phyloP scores from a whole-genome alignment of 768 basidiomycete genomes.

The Podaxis sp. region DNA sequence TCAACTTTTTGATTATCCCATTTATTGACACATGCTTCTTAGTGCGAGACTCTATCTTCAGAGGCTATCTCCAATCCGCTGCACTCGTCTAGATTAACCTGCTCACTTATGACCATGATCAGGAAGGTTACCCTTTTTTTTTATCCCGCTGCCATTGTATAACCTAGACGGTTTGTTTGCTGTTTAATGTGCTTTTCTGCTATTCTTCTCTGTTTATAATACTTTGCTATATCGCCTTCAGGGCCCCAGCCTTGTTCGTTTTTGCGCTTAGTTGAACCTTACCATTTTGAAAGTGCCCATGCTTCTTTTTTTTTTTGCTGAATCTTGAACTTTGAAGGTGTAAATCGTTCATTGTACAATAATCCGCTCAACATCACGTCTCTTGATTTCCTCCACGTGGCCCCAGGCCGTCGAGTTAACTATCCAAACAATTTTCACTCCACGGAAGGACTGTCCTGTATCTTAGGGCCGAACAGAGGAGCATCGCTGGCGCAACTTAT shows the following conservation, averaged over 20 bases:
- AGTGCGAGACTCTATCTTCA: constrained; percentile 78
- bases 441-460: too few species aligned
- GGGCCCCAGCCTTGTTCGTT: not conserved
- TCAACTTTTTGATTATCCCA: constrained; percentile 2
- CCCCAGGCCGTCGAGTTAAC: too few species aligned
- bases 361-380: not conserved
- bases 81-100: constrained; percentile 52
- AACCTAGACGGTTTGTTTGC: constrained; percentile 6
- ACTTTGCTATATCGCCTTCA: not conserved
- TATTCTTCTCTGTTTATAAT: not conserved
- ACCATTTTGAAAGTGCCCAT: not conserved
- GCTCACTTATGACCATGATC: not conserved
- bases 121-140: not conserved
- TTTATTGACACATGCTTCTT: constrained; percentile 10
- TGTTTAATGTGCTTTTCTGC: constrained; percentile 11
- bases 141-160: constrained; percentile 8
- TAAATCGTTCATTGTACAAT: not conserved
- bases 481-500: too few species aligned
- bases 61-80: constrained; percentile 72
- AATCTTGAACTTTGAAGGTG: not conserved
- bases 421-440: too few species aligned
- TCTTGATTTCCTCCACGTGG: not conserved
- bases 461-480: too few species aligned
- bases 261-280: not conserved
- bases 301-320: not conserved